These are phyloP conservation scores for Vanrija sp. DNA, from an alignment of 1,284 basidiomycete species.

Conservation along the genomic window DNA sequence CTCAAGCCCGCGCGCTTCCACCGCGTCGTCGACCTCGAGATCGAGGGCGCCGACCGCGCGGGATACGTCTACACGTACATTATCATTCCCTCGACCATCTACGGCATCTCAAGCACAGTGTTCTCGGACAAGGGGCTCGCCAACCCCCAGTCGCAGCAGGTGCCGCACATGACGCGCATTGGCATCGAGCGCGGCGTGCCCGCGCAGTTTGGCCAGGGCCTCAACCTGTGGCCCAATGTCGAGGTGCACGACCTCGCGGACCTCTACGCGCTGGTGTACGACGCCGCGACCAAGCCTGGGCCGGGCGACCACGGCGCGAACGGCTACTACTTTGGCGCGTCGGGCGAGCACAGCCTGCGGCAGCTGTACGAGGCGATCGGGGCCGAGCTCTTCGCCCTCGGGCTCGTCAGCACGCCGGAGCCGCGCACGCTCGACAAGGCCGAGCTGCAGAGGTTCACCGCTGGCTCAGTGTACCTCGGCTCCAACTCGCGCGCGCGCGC, in stretches of 20 bases:
- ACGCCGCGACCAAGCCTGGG: constrained; percentile 19
- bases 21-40: constrained; percentile 39
- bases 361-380: constrained; percentile 38
- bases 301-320: constrained; percentile 36
- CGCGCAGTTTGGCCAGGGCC: constrained; percentile 44
- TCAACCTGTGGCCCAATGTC: constrained; percentile 24
- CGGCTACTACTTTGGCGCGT: constrained; percentile 46
- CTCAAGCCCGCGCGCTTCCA: constrained; percentile 28
- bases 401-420: constrained; percentile 25
- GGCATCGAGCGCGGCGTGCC: constrained; percentile 40
- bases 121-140: constrained; percentile 36
- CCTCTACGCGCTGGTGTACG: constrained; percentile 35
- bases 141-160: constrained; percentile 39
- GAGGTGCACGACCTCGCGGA: constrained; percentile 21
- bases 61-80: constrained; percentile 45
- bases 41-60: constrained; percentile 40
- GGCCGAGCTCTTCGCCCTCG: constrained; percentile 16
- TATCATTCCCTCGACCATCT: constrained; percentile 48
- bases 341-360: constrained; percentile 43
- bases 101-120: constrained; percentile 38
- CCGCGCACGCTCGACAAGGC: constrained; percentile 35
- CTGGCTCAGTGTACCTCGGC: constrained; percentile 51
- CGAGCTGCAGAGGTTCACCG: constrained; percentile 44
- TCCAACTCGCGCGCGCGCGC: constrained; percentile 56
- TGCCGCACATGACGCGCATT: constrained; percentile 38